Conservation (phyloP, 1,284 basidiomycete species). For the Polyporus tsugae region DNA sequence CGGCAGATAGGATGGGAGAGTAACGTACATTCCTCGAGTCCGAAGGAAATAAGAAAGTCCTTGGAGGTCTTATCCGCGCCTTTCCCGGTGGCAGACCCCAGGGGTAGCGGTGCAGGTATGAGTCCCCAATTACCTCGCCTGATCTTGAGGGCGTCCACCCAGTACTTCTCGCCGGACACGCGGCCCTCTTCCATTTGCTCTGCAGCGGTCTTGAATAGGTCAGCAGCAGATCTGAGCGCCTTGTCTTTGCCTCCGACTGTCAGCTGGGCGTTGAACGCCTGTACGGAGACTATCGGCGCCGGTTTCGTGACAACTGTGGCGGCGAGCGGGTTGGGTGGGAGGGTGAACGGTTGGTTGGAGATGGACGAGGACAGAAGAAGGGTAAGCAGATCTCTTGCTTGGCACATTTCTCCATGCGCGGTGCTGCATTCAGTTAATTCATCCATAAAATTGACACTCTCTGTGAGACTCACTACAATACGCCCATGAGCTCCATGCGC, state of each 20-base stretch:
- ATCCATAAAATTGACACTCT: slow-evolving; percentile 10
- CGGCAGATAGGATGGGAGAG: slow-evolving; percentile 2
- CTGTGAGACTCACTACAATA: slow-evolving; percentile 66
- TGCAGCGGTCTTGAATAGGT: slow-evolving; percentile 73
- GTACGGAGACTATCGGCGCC: slow-evolving; percentile 69
- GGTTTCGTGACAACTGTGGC: slow-evolving; percentile 73
- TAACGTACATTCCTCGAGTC: slow-evolving; percentile 75
- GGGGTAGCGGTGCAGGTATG: slow-evolving; percentile 76
- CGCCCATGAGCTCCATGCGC: slow-evolving; percentile 72
- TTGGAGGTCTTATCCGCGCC: slow-evolving; percentile 79
- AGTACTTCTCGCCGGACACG: slow-evolving; percentile 71
- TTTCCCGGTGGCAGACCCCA: slow-evolving; percentile 71
- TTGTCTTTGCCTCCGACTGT: slow-evolving; percentile 80
- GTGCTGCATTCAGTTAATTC: slow-evolving; percentile 54
- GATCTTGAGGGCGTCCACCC: slow-evolving; percentile 80
- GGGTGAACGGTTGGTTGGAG: slow-evolving; percentile 32
- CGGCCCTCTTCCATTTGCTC: slow-evolving; percentile 71
- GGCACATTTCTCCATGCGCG: slow-evolving; percentile 79
- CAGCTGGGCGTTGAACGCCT: slow-evolving; percentile 78
- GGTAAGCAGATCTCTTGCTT: slow-evolving; percentile 72
- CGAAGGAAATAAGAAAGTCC: slow-evolving; percentile 81
- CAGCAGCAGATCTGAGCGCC: slow-evolving; percentile 73
- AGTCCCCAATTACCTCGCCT: slow-evolving; percentile 79
- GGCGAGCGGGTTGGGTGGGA: slow-evolving; percentile 56
- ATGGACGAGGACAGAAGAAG: slow-evolving; percentile 45